These are phyloP conservation scores for Hypomontagnella monticulosa DNA, from an alignment of 495 filamentous ascomycete genomes.

Conservation along the genomic window DNA sequence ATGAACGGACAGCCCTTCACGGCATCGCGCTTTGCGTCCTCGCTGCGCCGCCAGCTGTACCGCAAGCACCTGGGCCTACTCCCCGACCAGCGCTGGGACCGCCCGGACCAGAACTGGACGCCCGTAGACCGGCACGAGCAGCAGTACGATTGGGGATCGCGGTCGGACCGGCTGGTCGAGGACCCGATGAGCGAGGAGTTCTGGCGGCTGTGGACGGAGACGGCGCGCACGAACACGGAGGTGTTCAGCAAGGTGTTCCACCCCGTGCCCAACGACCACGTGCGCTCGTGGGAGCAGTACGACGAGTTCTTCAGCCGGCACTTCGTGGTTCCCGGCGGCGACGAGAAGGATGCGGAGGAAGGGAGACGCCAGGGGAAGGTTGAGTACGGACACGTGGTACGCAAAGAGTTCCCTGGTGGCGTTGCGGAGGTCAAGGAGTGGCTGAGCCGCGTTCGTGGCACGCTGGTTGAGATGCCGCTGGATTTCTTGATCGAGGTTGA, in stretches of 20 bases:
- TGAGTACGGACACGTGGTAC: conserved; percentile 87
- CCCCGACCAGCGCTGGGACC: conserved; percentile 70
- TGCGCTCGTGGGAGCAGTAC: conserved; percentile 86
- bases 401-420: conserved; percentile 76
- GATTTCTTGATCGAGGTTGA: conserved; percentile 83
- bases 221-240: conserved; percentile 82
- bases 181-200: conserved; percentile 79
- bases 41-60: conserved; percentile 85
- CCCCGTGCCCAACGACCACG: conserved; percentile 80
- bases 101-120: conserved; percentile 75
- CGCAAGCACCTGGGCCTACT: conserved; percentile 92
- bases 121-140: conserved; percentile 76
- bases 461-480: conserved; percentile 91
- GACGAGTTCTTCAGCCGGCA: conserved; percentile 78
- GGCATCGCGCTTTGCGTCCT: conserved; percentile 82
- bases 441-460: conserved; percentile 78
- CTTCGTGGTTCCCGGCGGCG: conserved; percentile 67
- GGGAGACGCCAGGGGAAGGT: conserved; percentile 47
- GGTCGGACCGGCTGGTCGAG: conserved; percentile 75
- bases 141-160: conserved; percentile 81
- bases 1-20: conserved; percentile 78
- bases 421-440: conserved; percentile 82
- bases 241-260: conserved; percentile 89
- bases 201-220: conserved; percentile 74
- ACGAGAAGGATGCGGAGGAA: conserved; percentile 40